phyloP scores from a whole-genome alignment of 768 basidiomycete genomes.

The Lactarius hatsudake region DNA sequence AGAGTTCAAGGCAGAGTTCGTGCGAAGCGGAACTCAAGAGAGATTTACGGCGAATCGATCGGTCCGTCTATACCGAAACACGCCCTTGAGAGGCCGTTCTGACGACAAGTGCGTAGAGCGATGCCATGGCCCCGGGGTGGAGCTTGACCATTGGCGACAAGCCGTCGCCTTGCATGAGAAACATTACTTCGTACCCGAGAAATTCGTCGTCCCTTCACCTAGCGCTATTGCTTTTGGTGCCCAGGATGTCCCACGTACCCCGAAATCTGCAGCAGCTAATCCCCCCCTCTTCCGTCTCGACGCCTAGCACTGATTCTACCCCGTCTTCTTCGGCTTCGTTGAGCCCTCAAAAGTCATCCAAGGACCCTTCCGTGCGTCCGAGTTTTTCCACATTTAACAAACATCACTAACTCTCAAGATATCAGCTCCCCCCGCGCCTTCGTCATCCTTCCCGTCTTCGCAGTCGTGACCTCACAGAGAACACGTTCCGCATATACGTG shows the following conservation, averaged over 20 bases:
- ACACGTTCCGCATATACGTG: slow-evolving; percentile 71
- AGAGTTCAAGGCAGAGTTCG: slow-evolving; percentile 20
- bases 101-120: slow-evolving; percentile 17
- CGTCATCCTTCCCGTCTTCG: slow-evolving; percentile 73
- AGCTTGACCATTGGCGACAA: slow-evolving; percentile 23
- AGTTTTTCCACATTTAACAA: background rate
- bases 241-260: slow-evolving; percentile 12
- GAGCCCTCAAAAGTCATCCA: slow-evolving; percentile 21
- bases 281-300: background rate
- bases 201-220: slow-evolving; percentile 20
- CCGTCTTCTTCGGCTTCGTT: slow-evolving; percentile 17
- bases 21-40: slow-evolving; percentile 12
- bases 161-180: slow-evolving; percentile 20
- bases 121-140: slow-evolving; percentile 11
- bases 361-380: slow-evolving; percentile 22
- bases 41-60: slow-evolving; percentile 18
- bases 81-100: slow-evolving; percentile 1
- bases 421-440: slow-evolving; percentile 45
- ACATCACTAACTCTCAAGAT: slow-evolving; percentile 5
- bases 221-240: background rate
- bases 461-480: slow-evolving; percentile 62
- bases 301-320: slow-evolving; percentile 5
- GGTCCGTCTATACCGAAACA: slow-evolving; percentile 10
- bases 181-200: slow-evolving; percentile 15
- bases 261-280: slow-evolving; percentile 9